These are phyloP conservation scores for Pelargonium cotyledonis DNA, from an alignment of 441 rosid species.

Conservation along the genomic window DNA sequence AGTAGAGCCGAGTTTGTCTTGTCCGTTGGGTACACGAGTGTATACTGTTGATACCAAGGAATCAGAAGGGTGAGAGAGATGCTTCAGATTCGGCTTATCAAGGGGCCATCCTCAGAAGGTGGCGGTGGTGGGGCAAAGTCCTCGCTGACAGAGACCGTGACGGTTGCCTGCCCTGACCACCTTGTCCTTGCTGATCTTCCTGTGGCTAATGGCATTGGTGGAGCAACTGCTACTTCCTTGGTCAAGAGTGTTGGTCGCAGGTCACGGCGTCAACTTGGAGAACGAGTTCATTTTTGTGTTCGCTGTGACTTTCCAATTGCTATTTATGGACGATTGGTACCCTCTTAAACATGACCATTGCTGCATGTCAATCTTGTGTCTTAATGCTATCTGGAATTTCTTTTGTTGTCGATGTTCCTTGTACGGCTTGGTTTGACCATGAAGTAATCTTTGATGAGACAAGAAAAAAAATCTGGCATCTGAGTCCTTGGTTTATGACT, in stretches of 20 bases:
- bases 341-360: not conserved
- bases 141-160: slow-evolving; percentile 58
- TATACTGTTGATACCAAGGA: not conserved
- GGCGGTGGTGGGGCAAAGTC: slow-evolving; percentile 41
- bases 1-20: not conserved
- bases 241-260: slow-evolving; percentile 72
- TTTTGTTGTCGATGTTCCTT: no score
- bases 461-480: no score
- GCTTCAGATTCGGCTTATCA: slow-evolving; percentile 78
- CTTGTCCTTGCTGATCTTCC: slow-evolving; percentile 95
- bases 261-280: slow-evolving; percentile 91
- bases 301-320: slow-evolving; percentile 94
- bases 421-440: no score
- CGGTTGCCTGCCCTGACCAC: slow-evolving; percentile 92
- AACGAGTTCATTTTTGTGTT: slow-evolving; percentile 93
- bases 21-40: not conserved
- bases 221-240: slow-evolving; percentile 52
- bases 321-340: slow-evolving; percentile 89
- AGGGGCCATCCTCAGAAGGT: slow-evolving; percentile 48
- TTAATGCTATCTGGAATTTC: not conserved
- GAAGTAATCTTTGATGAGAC: no score
- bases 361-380: slow-evolving; percentile 1
- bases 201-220: slow-evolving; percentile 89
- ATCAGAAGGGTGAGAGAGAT: slow-evolving; percentile 22
- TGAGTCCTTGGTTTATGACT: no score